Evolutionary conservation across 1,284 basidiomycete genomes (phyloP).

Genomic region (Bothia castanella): DNA sequence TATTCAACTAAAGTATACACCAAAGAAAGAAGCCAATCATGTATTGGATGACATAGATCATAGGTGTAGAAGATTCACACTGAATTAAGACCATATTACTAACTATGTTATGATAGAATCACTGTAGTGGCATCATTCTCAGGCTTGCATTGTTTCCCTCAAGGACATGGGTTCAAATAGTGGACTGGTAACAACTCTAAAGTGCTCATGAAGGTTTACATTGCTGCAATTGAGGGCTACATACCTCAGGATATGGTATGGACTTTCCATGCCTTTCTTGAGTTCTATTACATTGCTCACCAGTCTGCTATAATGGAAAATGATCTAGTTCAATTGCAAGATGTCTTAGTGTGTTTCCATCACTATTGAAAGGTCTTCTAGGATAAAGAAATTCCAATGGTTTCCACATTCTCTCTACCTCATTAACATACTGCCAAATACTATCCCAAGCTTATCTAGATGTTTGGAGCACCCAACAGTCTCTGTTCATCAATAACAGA

Average conservation of each 20-base stretch:
- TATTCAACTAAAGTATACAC: background rate
- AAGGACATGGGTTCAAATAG: no score
- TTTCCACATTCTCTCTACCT: no score
- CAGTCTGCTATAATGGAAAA: background rate
- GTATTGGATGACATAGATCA: background rate
- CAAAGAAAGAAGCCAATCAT: no score
- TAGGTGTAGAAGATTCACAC: no score
- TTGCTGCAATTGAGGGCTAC: slow-evolving; percentile 11
- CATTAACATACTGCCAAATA: no score
- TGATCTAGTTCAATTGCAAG: background rate
- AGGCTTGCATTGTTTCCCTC: no score
- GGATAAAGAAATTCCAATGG: no score
- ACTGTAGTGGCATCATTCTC: no score
- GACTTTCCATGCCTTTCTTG: slow-evolving; percentile 5
- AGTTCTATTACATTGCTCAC: slow-evolving; percentile 12
- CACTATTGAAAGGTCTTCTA: background rate
- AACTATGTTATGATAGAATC: no score
- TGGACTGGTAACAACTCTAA: slow-evolving; percentile 21
- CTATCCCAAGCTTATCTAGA: no score
- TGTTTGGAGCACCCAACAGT: background rate
- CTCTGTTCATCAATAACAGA: background rate
- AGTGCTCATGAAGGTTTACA: slow-evolving; percentile 14
- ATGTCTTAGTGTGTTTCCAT: background rate
- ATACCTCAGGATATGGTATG: slow-evolving; percentile 1
- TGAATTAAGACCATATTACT: no score